Conservation (phyloP, 805 yeast genomes). For the Sungouiozyma intestinalis region DNA sequence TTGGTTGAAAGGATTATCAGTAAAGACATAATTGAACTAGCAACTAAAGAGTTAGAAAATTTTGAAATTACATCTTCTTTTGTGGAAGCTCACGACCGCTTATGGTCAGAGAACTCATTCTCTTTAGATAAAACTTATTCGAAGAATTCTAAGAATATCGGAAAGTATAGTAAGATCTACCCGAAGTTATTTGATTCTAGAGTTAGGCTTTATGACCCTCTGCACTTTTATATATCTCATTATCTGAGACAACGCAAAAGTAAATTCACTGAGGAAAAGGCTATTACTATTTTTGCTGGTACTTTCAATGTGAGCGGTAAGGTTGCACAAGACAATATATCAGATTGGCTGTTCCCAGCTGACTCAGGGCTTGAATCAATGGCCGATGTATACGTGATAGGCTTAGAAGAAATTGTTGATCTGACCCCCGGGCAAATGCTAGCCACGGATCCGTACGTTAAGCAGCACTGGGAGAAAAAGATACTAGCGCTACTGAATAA, state of each 20-base stretch:
- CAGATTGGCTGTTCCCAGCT: slow-evolving; percentile 69
- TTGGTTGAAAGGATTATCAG: slow-evolving; percentile 62
- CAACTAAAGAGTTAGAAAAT: slow-evolving; percentile 34
- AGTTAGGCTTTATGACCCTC: slow-evolving; percentile 78
- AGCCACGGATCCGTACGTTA: slow-evolving; percentile 55
- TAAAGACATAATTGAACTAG: slow-evolving; percentile 45
- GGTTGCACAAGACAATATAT: slow-evolving; percentile 43
- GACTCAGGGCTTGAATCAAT: slow-evolving; percentile 20
- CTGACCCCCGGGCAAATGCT: slow-evolving; percentile 75
- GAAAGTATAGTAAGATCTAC: slow-evolving; percentile 22
- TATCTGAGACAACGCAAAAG: slow-evolving; percentile 41
- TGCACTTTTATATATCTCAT: slow-evolving; percentile 69
- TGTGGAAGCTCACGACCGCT: slow-evolving; percentile 56
- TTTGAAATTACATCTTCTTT: slow-evolving; percentile 35
- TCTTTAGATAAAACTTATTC: slow-evolving; percentile 71
- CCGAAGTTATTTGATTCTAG: slow-evolving; percentile 25
- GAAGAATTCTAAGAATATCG: slow-evolving; percentile 24
- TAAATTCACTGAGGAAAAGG: slow-evolving; percentile 49
- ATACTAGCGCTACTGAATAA: slow-evolving; percentile 38
- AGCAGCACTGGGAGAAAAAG: slow-evolving; percentile 55
- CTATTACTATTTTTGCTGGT: slow-evolving; percentile 64
- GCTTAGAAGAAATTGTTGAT: slow-evolving; percentile 85
- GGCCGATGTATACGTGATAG: slow-evolving; percentile 70
- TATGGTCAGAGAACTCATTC: slow-evolving; percentile 93
- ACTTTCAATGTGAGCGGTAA: slow-evolving; percentile 84